These are phyloP conservation scores for Ambrosiella cleistominuta DNA, from an alignment of 2,329 filamentous ascomycete species.

Conservation along the genomic window DNA sequence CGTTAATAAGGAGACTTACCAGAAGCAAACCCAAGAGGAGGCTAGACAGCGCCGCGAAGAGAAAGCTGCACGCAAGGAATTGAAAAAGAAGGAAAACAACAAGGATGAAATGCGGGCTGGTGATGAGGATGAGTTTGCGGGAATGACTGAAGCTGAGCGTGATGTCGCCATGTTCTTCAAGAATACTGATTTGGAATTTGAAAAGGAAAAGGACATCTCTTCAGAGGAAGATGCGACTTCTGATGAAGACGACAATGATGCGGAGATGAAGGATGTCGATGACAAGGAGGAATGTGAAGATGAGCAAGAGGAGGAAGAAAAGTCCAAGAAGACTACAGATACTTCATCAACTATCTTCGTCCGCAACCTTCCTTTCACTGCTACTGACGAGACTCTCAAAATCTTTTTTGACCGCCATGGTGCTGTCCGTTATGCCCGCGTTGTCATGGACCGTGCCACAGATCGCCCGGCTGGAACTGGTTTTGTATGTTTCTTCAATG, in stretches of 20 bases:
- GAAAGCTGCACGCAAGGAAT: conserved; percentile 20
- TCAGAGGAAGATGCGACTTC: conserved; percentile 26
- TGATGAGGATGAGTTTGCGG: conserved; percentile 15
- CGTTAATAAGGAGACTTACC: conserved; percentile 78
- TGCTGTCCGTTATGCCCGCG: conserved; percentile 70
- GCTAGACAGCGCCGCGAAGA: conserved; percentile 19
- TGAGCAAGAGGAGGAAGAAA: conserved; percentile 29
- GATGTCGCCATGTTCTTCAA: conserved; percentile 35
- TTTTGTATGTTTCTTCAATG: conserved; percentile 81
- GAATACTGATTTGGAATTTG: conserved; percentile 39
- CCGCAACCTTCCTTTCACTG: conserved; percentile 82
- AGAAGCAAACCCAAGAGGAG: conserved; percentile 35
- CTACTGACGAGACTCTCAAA: conserved; percentile 65
- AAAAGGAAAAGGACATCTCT: conserved; percentile 32
- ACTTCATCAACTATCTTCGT: conserved; percentile 74
- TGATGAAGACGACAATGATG: conserved; percentile 26
- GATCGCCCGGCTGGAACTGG: conserved; percentile 80
- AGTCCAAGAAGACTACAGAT: conserved; percentile 33
- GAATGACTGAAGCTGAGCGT: conserved; percentile 23
- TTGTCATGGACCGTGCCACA: conserved; percentile 73
- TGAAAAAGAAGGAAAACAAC: conserved; percentile 23
- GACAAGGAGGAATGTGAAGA: conserved; percentile 27
- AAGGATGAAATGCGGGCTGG: conserved; percentile 22
- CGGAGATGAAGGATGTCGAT: conserved; percentile 26
- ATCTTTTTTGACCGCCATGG: conserved; percentile 81